Percentiles rank a stretch among this genome's conserved stretches.
Evolutionary conservation across 306 rosid genomes (phyloP).

Genomic region (Fagus sylvatica): DNA sequence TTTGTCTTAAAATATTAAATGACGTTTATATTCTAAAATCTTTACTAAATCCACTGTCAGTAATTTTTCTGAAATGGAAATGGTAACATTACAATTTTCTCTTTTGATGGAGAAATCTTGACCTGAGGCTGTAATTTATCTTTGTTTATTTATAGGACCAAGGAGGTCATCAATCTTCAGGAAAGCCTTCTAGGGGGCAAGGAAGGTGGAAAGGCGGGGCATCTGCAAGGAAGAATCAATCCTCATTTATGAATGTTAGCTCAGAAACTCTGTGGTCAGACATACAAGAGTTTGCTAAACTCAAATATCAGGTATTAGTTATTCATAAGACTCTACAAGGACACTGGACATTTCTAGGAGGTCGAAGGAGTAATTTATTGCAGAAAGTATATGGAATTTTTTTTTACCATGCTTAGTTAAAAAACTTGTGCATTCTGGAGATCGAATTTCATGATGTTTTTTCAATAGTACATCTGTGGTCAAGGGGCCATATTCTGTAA

Average conservation of each 20-base stretch:
- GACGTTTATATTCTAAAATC: background rate
- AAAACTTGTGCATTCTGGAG: no score
- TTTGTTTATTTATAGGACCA: slow-evolving; percentile 70
- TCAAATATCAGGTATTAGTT: slow-evolving; percentile 77
- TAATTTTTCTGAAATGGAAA: background rate
- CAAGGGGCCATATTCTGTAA: no score
- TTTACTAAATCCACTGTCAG: background rate
- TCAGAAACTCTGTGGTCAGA: slow-evolving; percentile 86
- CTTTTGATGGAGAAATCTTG: background rate
- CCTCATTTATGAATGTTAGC: slow-evolving; percentile 63
- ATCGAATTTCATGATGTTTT: no score
- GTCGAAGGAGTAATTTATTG: background rate
- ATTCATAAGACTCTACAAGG: slow-evolving; percentile 1
- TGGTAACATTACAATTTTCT: background rate
- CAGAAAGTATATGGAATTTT: background rate
- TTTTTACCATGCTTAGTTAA: no score
- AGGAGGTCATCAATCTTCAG: slow-evolving; percentile 58
- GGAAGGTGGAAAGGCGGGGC: slow-evolving; percentile 72
- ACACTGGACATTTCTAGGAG: background rate
- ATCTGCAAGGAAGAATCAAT: slow-evolving; percentile 57
- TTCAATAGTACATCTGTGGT: no score
- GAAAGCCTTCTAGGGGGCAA: slow-evolving; percentile 73
- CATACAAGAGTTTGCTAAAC: slow-evolving; percentile 70
- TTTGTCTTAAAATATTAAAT: background rate
- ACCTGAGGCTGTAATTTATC: slow-evolving; percentile 2